Evolutionary conservation across 1,284 basidiomycete species (phyloP).

Genomic region (Irpex sp.): DNA sequence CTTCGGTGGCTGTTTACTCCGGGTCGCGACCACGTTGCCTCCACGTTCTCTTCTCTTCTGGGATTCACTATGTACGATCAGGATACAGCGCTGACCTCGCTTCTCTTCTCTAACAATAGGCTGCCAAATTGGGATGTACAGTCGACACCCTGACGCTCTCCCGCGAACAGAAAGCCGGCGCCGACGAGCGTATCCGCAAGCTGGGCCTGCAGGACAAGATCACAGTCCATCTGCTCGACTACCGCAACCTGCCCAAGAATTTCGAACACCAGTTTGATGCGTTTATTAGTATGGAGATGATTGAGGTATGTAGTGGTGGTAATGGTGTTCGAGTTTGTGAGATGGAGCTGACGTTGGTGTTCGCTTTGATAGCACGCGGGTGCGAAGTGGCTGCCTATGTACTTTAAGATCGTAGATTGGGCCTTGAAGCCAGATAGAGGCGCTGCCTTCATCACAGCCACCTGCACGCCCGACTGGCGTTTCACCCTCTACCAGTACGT

Average conservation of each 20-base stretch:
- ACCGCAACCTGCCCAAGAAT: constrained; percentile 31
- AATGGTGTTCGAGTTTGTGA: too few species aligned
- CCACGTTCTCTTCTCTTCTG: background rate
- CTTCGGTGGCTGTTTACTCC: too few species aligned
- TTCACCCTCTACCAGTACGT: constrained; percentile 23
- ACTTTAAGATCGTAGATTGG: constrained; percentile 39
- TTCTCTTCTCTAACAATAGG: constrained; percentile 8
- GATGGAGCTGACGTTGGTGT: background rate
- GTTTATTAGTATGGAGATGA: constrained; percentile 48
- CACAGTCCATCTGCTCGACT: constrained; percentile 45
- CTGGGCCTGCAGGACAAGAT: constrained; percentile 36
- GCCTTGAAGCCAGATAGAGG: constrained; percentile 39
- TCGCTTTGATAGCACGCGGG: constrained; percentile 13
- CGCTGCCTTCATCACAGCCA: constrained; percentile 44
- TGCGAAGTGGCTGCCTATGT: constrained; percentile 9
- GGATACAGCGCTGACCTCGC: too few species aligned
- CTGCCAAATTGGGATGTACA: constrained; percentile 29
- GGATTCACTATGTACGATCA: too few species aligned
- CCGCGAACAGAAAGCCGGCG: constrained; percentile 42
- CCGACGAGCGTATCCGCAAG: constrained; percentile 36
- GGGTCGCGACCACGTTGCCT: too few species aligned
- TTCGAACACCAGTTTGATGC: constrained; percentile 40
- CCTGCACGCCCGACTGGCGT: constrained; percentile 46
- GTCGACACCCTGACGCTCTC: constrained; percentile 48
- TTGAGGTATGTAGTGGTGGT: constrained; percentile 34